Conservation (phyloP, 2,329 filamentous ascomycete genomes). For the Bertia moriformis region DNA sequence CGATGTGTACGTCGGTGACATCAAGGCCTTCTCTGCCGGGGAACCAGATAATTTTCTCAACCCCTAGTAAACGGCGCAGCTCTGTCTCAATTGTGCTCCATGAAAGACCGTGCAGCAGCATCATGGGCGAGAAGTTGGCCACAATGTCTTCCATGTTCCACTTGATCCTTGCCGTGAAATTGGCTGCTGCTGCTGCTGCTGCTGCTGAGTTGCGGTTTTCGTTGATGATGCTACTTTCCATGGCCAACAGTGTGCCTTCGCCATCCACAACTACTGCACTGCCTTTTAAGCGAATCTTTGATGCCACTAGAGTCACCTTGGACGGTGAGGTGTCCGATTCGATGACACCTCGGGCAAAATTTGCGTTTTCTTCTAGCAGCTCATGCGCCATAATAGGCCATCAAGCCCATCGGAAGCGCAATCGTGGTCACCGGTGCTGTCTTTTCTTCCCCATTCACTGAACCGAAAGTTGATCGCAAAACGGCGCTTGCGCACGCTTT, state of each 20-base stretch:
- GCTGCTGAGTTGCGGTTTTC: slow-evolving; percentile 14
- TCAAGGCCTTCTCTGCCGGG: slow-evolving; percentile 12
- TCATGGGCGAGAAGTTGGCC: neutral
- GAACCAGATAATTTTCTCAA: slow-evolving; percentile 15
- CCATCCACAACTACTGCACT: slow-evolving; percentile 16
- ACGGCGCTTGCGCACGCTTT: too few species aligned
- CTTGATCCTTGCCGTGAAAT: too few species aligned
- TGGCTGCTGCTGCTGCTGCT: too few species aligned
- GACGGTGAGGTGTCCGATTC: too few species aligned
- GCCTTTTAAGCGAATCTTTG: slow-evolving; percentile 11
- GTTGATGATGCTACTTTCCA: slow-evolving; percentile 15
- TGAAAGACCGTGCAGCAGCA: slow-evolving; percentile 1
- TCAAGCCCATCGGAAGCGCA: neutral
- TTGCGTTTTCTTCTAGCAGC: too few species aligned
- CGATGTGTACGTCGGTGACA: slow-evolving; percentile 16
- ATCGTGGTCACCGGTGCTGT: neutral
- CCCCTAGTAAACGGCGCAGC: slow-evolving; percentile 10
- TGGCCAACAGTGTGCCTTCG: slow-evolving; percentile 15
- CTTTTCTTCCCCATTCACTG: neutral
- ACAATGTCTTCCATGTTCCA: slow-evolving; percentile 1
- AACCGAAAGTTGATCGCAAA: neutral
- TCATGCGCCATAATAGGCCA: too few species aligned
- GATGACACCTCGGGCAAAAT: neutral
- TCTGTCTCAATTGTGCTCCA: slow-evolving; percentile 12
- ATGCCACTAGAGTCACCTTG: too few species aligned